Percentiles rank a stretch among this genome's conserved stretches.
Conservation (phyloP, 2,329 filamentous ascomycete species). For the Fusarium praegraminearum region DNA sequence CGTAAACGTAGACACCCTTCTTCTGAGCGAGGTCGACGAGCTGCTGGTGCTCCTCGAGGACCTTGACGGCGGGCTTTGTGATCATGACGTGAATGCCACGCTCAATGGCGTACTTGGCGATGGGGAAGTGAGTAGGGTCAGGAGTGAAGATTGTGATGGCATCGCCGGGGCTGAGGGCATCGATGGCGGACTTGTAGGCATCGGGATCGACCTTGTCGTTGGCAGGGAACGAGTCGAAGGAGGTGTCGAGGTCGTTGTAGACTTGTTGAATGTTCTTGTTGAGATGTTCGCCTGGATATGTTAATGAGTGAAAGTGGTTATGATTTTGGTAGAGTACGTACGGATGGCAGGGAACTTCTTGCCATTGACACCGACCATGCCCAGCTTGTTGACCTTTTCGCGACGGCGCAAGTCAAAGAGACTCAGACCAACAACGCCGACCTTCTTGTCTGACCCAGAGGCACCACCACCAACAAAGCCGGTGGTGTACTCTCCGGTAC, state of each 20-base stretch:
- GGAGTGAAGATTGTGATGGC: slow-evolving; percentile 97
- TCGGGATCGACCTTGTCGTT: slow-evolving; percentile 80
- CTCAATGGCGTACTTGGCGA: slow-evolving; percentile 91
- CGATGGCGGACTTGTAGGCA: slow-evolving; percentile 89
- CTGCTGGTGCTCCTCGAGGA: slow-evolving; percentile 80
- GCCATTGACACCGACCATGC: slow-evolving; percentile 91
- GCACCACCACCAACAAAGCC: slow-evolving; percentile 88
- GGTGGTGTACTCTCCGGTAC: slow-evolving; percentile 96
- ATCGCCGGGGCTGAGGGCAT: slow-evolving; percentile 82
- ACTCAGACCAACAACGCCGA: slow-evolving; percentile 90
- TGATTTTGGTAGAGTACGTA: slow-evolving; percentile 56
- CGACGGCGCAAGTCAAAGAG: slow-evolving; percentile 89
- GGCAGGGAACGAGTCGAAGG: slow-evolving; percentile 84
- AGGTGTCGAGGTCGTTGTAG: slow-evolving; percentile 90
- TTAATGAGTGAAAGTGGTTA: slow-evolving; percentile 15
- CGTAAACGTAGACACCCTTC: slow-evolving; percentile 86
- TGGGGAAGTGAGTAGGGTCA: slow-evolving; percentile 91
- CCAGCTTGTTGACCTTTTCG: slow-evolving; percentile 86
- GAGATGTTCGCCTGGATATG: slow-evolving; percentile 76
- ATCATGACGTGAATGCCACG: slow-evolving; percentile 89
- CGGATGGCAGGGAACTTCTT: slow-evolving; percentile 92
- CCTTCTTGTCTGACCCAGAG: slow-evolving; percentile 93
- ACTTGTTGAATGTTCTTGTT: slow-evolving; percentile 87
- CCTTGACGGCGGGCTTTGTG: slow-evolving; percentile 93
- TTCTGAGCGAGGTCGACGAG: slow-evolving; percentile 79